These are phyloP conservation scores for Scutellaria minor DNA, from an alignment of 257 asterid genomes.

Conservation along the genomic window DNA sequence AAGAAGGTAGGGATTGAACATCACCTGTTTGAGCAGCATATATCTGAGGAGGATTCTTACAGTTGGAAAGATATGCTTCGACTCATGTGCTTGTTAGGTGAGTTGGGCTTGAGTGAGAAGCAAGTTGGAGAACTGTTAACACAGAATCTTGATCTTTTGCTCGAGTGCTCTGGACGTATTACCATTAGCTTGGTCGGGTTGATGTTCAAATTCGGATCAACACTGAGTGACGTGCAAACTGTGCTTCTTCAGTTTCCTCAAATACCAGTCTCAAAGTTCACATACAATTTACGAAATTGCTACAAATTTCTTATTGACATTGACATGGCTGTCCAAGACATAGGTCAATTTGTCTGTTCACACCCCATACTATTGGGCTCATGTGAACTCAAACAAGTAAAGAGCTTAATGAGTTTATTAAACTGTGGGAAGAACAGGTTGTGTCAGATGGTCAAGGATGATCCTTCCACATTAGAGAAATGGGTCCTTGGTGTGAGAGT, in stretches of 20 bases:
- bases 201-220: constrained; percentile 62
- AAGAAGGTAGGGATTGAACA: constrained; percentile 45
- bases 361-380: constrained; percentile 58
- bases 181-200: constrained; percentile 52
- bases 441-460: constrained; percentile 56
- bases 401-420: constrained; percentile 42
- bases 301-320: constrained; percentile 57
- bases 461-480: constrained; percentile 57
- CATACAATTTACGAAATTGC: constrained; percentile 47
- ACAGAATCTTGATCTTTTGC: constrained; percentile 53
- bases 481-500: constrained; percentile 58
- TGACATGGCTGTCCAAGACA: constrained; percentile 55
- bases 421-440: constrained; percentile 50
- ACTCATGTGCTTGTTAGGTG: constrained; percentile 44
- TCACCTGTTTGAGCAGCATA: constrained; percentile 55
- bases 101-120: constrained; percentile 51
- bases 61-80: constrained; percentile 57
- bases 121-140: constrained; percentile 43
- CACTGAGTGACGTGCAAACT: constrained; percentile 36
- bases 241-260: constrained; percentile 55
- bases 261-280: constrained; percentile 45
- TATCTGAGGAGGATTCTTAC: constrained; percentile 45
- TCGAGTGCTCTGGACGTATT: constrained; percentile 54
- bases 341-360: constrained; percentile 46
- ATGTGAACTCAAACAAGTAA: constrained; percentile 52